These are phyloP conservation scores for Neonectria hederae DNA, from an alignment of 2,329 filamentous ascomycete species.

Conservation along the genomic window DNA sequence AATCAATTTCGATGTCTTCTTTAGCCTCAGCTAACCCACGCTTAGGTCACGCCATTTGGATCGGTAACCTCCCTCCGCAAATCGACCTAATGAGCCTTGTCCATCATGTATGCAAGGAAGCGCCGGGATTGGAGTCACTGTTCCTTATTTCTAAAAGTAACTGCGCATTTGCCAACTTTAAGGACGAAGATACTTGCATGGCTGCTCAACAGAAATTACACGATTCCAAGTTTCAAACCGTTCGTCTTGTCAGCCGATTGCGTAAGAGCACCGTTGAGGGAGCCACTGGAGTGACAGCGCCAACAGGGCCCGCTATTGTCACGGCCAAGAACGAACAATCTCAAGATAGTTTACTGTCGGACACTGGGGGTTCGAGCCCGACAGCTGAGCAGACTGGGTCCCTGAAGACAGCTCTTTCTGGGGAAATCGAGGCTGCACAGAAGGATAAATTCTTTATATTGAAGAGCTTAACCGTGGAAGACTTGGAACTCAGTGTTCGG, in stretches of 20 bases:
- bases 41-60: slow-evolving; percentile 88
- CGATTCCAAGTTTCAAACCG: slow-evolving; percentile 88
- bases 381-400: slow-evolving; percentile 7
- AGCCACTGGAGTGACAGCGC: slow-evolving; percentile 58
- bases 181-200: slow-evolving; percentile 78
- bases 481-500: slow-evolving; percentile 86
- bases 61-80: slow-evolving; percentile 89
- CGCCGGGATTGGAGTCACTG: slow-evolving; percentile 82
- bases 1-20: slow-evolving; percentile 14
- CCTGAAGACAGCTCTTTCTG: slow-evolving; percentile 1
- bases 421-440: slow-evolving; percentile 29
- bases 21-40: slow-evolving; percentile 13
- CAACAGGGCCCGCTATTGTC: slow-evolving; percentile 63
- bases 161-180: slow-evolving; percentile 96
- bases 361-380: slow-evolving; percentile 13
- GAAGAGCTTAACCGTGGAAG: slow-evolving; percentile 91
- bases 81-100: slow-evolving; percentile 87
- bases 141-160: slow-evolving; percentile 98
- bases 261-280: slow-evolving; percentile 66
- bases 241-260: slow-evolving; percentile 85
- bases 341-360: slow-evolving; percentile 17
- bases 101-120: slow-evolving; percentile 85
- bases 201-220: slow-evolving; percentile 86
- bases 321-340: slow-evolving; percentile 37
- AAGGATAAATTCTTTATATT: slow-evolving; percentile 89